Evolutionary conservation across 768 basidiomycete species (phyloP).

Genomic region (Crucibulum laeve): DNA sequence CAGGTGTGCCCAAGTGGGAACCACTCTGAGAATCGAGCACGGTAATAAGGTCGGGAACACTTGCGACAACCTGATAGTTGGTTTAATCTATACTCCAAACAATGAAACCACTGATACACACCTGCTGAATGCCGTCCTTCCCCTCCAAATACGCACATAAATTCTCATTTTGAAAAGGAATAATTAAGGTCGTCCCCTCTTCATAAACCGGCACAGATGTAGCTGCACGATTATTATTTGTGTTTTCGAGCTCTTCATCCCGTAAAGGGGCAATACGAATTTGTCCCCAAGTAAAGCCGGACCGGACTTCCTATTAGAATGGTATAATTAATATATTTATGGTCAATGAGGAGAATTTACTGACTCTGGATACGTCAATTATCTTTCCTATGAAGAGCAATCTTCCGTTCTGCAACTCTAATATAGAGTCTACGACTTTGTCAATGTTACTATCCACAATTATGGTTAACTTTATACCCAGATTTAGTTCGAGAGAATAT

Average conservation of each 20-base stretch:
- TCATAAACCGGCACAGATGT: slow-evolving; percentile 3
- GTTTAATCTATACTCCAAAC: background rate
- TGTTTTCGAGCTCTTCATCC: slow-evolving; percentile 24
- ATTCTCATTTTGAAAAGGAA: slow-evolving; percentile 66
- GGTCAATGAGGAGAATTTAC: background rate
- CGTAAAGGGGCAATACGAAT: slow-evolving; percentile 22
- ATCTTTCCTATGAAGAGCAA: slow-evolving; percentile 60
- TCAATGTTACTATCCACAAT: slow-evolving; percentile 19
- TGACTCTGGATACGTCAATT: slow-evolving; percentile 35
- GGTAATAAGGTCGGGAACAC: slow-evolving; percentile 63
- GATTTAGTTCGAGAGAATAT: background rate
- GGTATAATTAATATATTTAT: background rate
- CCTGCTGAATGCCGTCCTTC: slow-evolving; percentile 20
- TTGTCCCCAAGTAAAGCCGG: slow-evolving; percentile 32
- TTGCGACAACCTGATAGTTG: slow-evolving; percentile 35
- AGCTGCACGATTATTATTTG: slow-evolving; percentile 2
- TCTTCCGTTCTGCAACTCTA: slow-evolving; percentile 24
- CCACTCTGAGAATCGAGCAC: slow-evolving; percentile 63
- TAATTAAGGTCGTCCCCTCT: slow-evolving; percentile 29
- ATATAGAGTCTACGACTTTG: slow-evolving; percentile 18
- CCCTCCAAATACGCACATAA: slow-evolving; percentile 40
- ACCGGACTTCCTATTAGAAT: slow-evolving; percentile 24
- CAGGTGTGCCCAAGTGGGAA: slow-evolving; percentile 56
- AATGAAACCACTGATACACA: background rate
- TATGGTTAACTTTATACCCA: background rate